These are phyloP conservation scores for Dendrobium officinale DNA, from an alignment of 106 monocot genomes.

Conservation along the genomic window DNA sequence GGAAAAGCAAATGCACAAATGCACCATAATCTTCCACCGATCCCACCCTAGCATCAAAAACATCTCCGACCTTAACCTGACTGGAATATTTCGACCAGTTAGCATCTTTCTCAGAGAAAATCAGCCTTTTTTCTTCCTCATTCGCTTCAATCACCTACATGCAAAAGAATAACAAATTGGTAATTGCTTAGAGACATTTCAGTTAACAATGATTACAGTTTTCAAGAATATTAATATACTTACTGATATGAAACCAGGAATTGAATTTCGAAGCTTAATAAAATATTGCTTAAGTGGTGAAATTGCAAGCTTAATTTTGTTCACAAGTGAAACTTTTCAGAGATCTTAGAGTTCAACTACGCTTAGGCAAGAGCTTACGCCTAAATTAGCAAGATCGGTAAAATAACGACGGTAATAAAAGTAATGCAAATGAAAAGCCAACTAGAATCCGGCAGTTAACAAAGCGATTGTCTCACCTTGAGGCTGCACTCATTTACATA, in stretches of 20 bases:
- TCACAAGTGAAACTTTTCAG: too few species aligned
- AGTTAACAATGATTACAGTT: neutral
- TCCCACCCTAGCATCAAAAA: slow-evolving; percentile 62
- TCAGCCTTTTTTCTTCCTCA: slow-evolving; percentile 67
- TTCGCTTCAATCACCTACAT: slow-evolving; percentile 65
- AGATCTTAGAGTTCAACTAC: too few species aligned
- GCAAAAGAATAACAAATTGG: neutral
- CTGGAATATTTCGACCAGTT: slow-evolving; percentile 63
- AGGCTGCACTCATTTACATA: too few species aligned
- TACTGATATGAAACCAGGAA: neutral
- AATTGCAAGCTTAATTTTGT: too few species aligned
- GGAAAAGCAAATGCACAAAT: slow-evolving; percentile 82
- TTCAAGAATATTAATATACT: neutral
- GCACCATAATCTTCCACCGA: slow-evolving; percentile 96
- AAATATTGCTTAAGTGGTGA: too few species aligned
- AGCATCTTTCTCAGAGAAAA: slow-evolving; percentile 88
- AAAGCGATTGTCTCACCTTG: too few species aligned
- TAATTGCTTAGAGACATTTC: neutral
- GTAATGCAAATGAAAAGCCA: too few species aligned
- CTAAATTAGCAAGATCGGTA: too few species aligned
- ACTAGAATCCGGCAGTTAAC: too few species aligned
- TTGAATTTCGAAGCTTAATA: too few species aligned
- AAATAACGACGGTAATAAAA: too few species aligned
- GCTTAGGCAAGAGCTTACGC: too few species aligned
- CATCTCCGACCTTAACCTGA: slow-evolving; percentile 50